These are phyloP conservation scores for Penicillium sp. DNA, from an alignment of 2,329 filamentous ascomycete genomes.

Conservation along the genomic window DNA sequence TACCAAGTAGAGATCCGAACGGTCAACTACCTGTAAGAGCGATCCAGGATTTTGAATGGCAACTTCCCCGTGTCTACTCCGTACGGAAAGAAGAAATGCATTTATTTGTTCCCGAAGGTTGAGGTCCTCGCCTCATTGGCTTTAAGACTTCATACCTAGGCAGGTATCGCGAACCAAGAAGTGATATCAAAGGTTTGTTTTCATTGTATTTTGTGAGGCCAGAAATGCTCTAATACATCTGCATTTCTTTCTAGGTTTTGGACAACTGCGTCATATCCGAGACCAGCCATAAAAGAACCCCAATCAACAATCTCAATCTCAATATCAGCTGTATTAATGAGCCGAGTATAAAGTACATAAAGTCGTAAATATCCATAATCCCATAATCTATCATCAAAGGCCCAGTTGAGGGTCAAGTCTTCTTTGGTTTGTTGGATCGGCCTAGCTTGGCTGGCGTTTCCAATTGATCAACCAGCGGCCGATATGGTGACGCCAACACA, in stretches of 20 bases:
- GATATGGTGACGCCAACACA: conserved; percentile 60
- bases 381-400: conserved; percentile 13
- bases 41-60: no score
- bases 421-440: conserved; percentile 37
- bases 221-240: no score
- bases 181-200: no score
- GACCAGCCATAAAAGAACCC: neutral
- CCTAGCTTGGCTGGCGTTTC: conserved; percentile 37
- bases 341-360: conserved; percentile 22
- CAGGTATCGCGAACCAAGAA: no score
- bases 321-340: neutral
- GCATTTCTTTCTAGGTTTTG: neutral
- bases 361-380: conserved; percentile 19
- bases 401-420: conserved; percentile 23
- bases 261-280: neutral
- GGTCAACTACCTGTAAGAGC: no score
- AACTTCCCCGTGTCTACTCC: no score
- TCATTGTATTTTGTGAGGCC: no score
- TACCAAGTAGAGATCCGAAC: no score
- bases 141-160: no score
- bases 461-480: conserved; percentile 58
- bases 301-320: neutral
- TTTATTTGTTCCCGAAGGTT: no score
- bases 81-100: no score
- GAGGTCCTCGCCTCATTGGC: no score